Percentiles rank a stretch among this genome's conserved stretches.
Evolutionary conservation across 257 asterid genomes (phyloP).

Genomic region (Gentiana dahurica): DNA sequence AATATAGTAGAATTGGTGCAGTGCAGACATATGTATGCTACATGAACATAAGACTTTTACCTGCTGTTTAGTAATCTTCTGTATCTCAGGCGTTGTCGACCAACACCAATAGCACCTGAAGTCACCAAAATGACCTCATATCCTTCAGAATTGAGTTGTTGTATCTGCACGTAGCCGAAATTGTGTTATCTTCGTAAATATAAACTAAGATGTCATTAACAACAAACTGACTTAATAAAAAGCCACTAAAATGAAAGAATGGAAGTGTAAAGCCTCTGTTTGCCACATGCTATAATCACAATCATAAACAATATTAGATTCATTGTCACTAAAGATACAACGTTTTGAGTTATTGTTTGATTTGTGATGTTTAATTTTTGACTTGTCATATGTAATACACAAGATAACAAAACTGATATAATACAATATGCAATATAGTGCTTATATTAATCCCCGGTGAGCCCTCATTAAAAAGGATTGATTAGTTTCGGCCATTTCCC

Average conservation of each 20-base stretch:
- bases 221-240: neutral
- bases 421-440: too few relatives aligned
- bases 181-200: conserved; percentile 6
- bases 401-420: too few relatives aligned
- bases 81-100: conserved; percentile 88
- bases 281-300: too few relatives aligned
- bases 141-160: conserved; percentile 70
- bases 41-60: conserved; percentile 16
- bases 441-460: too few relatives aligned
- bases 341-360: too few relatives aligned
- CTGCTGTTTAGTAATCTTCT: conserved; percentile 79
- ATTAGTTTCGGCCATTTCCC: too few relatives aligned
- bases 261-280: too few relatives aligned
- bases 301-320: too few relatives aligned
- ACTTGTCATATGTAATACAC: too few relatives aligned
- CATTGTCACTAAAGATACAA: too few relatives aligned
- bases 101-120: conserved; percentile 98
- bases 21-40: neutral
- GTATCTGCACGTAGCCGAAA: conserved; percentile 50
- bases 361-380: too few relatives aligned
- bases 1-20: neutral
- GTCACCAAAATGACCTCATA: conserved; percentile 89
- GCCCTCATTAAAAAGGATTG: too few relatives aligned
- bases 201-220: conserved; percentile 12
- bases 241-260: neutral